Evolutionary conservation across 192 early-diverging fungal species (phyloP).

Genomic region (Spizellomyces sp.): DNA sequence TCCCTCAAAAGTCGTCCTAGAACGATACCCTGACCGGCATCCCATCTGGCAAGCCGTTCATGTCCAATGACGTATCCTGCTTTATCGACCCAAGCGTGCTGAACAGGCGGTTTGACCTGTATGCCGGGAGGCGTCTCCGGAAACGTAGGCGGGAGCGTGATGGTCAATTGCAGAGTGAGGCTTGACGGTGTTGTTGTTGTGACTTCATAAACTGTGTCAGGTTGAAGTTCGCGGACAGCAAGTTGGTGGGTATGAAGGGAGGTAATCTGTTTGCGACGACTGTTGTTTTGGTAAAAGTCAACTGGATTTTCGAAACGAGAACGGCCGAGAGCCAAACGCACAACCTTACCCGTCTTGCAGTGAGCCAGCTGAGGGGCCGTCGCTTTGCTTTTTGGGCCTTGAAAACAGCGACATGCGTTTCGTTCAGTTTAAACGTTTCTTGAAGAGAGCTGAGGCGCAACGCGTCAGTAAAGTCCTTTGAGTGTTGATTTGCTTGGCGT

Average conservation of each 20-base stretch:
- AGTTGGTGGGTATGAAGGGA: not conserved
- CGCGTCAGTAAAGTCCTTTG: no score
- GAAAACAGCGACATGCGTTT: no score
- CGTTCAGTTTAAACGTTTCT: no score
- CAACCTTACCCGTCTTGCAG: no score
- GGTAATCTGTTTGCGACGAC: constrained; percentile 11
- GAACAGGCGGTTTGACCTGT: constrained; percentile 46
- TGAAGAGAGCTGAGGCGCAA: no score
- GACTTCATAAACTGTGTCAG: constrained; percentile 6
- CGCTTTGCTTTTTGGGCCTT: no score
- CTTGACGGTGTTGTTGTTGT: constrained; percentile 6
- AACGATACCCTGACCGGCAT: constrained; percentile 29
- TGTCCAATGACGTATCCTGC: constrained; percentile 50
- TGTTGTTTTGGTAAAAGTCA: not conserved
- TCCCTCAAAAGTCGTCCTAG: constrained; percentile 58
- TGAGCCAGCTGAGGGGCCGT: no score
- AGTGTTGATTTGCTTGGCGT: no score
- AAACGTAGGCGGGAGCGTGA: constrained; percentile 52
- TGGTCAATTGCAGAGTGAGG: not conserved
- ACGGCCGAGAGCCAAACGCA: no score
- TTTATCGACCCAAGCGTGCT: constrained; percentile 55
- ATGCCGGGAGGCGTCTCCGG: constrained; percentile 58
- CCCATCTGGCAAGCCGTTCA: constrained; percentile 42
- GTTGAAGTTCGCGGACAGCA: constrained; percentile 1
- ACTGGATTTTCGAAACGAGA: no score